Evolutionary conservation across 352 stramenopile species (phyloP).

Genomic region (Phytophthora aleatoria): DNA sequence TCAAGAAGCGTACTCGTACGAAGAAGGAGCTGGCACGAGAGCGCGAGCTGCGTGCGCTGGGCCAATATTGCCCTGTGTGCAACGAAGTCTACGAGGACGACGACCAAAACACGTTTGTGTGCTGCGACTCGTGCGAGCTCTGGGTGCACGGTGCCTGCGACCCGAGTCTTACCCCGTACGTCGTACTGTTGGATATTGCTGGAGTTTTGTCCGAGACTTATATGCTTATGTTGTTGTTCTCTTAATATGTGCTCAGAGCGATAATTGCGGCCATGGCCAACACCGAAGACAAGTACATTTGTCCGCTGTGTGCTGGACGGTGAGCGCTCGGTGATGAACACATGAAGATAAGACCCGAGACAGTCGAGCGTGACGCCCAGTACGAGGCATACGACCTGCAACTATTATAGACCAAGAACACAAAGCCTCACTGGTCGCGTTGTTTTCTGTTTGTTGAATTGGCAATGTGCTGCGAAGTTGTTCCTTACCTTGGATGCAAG

Average conservation of each 20-base stretch:
- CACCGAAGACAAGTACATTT: slow-evolving; percentile 88
- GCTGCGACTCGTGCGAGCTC: slow-evolving; percentile 89
- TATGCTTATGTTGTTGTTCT: slow-evolving; percentile 7
- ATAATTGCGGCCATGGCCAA: slow-evolving; percentile 63
- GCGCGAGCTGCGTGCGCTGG: slow-evolving; percentile 72
- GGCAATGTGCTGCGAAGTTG: too few species aligned
- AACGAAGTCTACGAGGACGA: slow-evolving; percentile 87
- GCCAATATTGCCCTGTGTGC: slow-evolving; percentile 89
- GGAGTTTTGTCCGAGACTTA: slow-evolving; percentile 11
- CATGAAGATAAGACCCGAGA: slow-evolving; percentile 6
- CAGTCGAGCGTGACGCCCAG: neutral
- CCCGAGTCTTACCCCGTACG: slow-evolving; percentile 66
- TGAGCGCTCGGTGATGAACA: slow-evolving; percentile 31
- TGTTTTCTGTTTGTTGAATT: neutral
- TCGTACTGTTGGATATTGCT: slow-evolving; percentile 6
- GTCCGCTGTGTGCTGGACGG: slow-evolving; percentile 70
- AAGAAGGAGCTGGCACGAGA: slow-evolving; percentile 80
- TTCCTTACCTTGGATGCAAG: too few species aligned
- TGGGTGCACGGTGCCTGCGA: slow-evolving; percentile 86
- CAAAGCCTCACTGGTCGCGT: slow-evolving; percentile 1
- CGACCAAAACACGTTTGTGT: slow-evolving; percentile 85
- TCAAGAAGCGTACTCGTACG: slow-evolving; percentile 54
- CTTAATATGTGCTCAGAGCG: slow-evolving; percentile 29
- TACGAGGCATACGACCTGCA: slow-evolving; percentile 11
- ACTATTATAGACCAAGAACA: slow-evolving; percentile 33